These are phyloP conservation scores for Alternaria tenuissima DNA, from an alignment of 2,329 filamentous ascomycete species.

Conservation along the genomic window DNA sequence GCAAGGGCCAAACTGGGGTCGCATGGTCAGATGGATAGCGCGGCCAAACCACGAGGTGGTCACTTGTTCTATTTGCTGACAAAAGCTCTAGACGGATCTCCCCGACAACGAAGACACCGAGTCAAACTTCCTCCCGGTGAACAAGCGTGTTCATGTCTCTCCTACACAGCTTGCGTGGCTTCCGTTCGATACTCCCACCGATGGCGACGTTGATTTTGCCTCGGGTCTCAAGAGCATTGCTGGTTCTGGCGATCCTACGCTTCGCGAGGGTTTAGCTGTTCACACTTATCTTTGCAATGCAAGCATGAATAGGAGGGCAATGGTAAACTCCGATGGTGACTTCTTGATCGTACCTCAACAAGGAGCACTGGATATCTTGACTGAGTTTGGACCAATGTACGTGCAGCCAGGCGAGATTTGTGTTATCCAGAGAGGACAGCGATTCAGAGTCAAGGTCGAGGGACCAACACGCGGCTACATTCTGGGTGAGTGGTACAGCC, in stretches of 20 bases:
- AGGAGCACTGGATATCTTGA: conserved; percentile 77
- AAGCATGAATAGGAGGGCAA: conserved; percentile 50
- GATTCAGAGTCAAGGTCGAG: conserved; percentile 74
- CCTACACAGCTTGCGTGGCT: conserved; percentile 50
- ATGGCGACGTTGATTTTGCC: conserved; percentile 45
- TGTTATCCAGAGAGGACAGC: conserved; percentile 76
- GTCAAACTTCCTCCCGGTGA: conserved; percentile 46
- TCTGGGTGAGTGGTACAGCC: conserved; percentile 54
- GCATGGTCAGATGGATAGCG: background rate
- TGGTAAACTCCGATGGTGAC: conserved; percentile 74
- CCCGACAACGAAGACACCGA: conserved; percentile 49
- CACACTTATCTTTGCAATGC: conserved; percentile 48
- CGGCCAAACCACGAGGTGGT: background rate
- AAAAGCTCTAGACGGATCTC: conserved; percentile 40
- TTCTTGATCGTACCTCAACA: conserved; percentile 79
- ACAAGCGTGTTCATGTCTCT: conserved; percentile 48
- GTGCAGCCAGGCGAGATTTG: conserved; percentile 81
- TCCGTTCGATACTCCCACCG: conserved; percentile 45
- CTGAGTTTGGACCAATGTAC: conserved; percentile 76
- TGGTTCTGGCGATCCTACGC: conserved; percentile 49
- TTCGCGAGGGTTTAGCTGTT: conserved; percentile 48
- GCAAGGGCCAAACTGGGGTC: background rate
- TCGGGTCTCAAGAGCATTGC: conserved; percentile 49
- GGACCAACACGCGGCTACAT: conserved; percentile 76
- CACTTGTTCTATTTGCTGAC: conserved; percentile 34